Evolutionary conservation across 192 early-diverging fungal genomes (phyloP), one percentile per base, ranked within the genome.

Genomic region (Entophlyctis luteolus): DNA sequence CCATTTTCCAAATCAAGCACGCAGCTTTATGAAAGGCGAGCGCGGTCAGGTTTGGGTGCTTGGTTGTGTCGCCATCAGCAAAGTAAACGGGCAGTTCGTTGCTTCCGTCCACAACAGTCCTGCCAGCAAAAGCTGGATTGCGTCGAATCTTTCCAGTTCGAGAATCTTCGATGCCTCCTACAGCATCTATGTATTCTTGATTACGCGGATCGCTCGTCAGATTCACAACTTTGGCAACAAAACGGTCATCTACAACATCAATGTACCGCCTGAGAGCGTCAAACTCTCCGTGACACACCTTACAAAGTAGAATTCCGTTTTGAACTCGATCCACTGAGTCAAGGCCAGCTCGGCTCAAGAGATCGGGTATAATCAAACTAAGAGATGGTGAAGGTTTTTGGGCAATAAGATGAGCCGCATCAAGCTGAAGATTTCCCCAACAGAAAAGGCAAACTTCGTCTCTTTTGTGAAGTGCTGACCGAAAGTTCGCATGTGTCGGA

Each of bases 221-320:
- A 34, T 62, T 62, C 1, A 62, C 60, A 62, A 62, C 58, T 25
- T 59, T 56, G 1, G 58, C 58, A 1, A 59, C 1, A n/a, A 59
- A 59, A 53, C 53, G 35, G n/a, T 23, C 58, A 42, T 53, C 58
- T 1, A 0, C 37, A 45, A 59, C 58, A 59, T 53, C 58, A 56
- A 59, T 55, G 2, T 54, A 54, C 22, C 52, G 52, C 29, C 52
- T 54, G n/a, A 54, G 52, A 25, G 1, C 1, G 29, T 54, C 52
- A 1, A 54, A 54, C 25, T 3, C 0, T 28, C 52, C 22, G 29
- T 54, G 52, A 25, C 52, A 54, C 14, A 25, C 20, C 20, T 20
- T 1, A 27, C 52, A 54, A 14, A 54, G 25, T 25, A 54, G 52
- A 28, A 54, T 25, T 54, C 52, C 52, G 29, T 54, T 54, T 54